Evolutionary conservation across 257 asterid genomes (phyloP).

Genomic region (Jaltomata sinuosa): DNA sequence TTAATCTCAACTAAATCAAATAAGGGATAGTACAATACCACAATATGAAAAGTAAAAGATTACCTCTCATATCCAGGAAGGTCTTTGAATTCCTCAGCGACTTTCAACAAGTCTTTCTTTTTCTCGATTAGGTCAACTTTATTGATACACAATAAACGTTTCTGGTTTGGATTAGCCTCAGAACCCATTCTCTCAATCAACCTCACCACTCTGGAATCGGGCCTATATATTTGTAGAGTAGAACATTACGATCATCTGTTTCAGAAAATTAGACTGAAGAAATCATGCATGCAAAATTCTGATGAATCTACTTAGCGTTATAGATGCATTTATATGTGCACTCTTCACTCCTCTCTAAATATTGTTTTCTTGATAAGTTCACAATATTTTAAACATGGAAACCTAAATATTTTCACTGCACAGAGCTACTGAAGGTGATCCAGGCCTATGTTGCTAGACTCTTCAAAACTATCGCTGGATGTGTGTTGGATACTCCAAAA

Average conservation of each 20-base stretch:
- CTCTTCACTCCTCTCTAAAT: neutral
- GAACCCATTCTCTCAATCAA: conserved; percentile 91
- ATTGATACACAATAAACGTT: conserved; percentile 78
- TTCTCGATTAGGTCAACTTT: conserved; percentile 79
- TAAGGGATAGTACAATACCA: neutral
- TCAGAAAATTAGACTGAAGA: neutral
- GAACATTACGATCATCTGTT: neutral
- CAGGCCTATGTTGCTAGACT: neutral
- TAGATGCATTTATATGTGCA: neutral
- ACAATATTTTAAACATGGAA: neutral
- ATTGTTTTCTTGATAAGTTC: neutral
- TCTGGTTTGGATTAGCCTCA: conserved; percentile 46
- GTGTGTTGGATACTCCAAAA: no score
- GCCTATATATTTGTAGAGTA: conserved; percentile 26
- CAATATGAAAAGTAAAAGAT: neutral
- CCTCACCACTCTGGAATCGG: conserved; percentile 91
- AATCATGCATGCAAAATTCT: neutral
- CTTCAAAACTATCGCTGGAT: no score
- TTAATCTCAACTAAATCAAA: neutral
- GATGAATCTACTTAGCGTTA: neutral
- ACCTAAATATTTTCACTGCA: neutral
- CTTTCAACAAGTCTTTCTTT: conserved; percentile 67
- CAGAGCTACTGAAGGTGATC: neutral
- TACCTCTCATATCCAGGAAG: conserved; percentile 87
- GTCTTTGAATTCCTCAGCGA: conserved; percentile 63